phyloP scores from a whole-genome alignment of 192 early-diverging fungal genomes.

The Ramicandelaber brevisporus region DNA sequence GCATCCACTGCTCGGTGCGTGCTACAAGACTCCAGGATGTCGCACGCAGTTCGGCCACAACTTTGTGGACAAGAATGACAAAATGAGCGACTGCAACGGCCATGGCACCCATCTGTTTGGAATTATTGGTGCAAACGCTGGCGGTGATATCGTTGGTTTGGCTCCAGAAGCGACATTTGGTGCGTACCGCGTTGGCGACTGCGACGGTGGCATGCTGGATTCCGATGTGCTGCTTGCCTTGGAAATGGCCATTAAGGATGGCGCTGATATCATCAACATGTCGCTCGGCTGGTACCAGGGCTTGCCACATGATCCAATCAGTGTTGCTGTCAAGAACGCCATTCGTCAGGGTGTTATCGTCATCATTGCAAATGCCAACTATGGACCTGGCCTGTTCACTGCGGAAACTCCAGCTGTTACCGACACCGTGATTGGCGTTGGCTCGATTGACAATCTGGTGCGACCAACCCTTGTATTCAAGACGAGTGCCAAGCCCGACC shows the following conservation, averaged over 20 bases:
- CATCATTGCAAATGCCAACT: constrained; percentile 50
- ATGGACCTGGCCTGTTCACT: constrained; percentile 31
- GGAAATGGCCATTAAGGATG: constrained; percentile 16
- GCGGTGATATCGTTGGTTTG: constrained; percentile 24
- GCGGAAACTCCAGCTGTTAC: constrained; percentile 19
- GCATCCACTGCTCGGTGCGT: constrained; percentile 34
- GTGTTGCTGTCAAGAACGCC: constrained; percentile 16
- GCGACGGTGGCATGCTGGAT: constrained; percentile 16
- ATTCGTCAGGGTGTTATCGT: constrained; percentile 23
- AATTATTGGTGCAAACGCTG: constrained; percentile 21
- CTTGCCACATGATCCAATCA: constrained; percentile 22
- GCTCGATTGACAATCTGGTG: constrained; percentile 25
- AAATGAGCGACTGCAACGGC: too few relatives aligned
- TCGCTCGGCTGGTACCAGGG: constrained; percentile 30
- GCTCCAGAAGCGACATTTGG: constrained; percentile 37
- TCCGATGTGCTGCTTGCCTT: constrained; percentile 29
- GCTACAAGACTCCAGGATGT: constrained; percentile 27
- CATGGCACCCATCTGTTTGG: constrained; percentile 48
- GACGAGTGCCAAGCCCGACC: too few relatives aligned
- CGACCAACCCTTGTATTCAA: too few relatives aligned
- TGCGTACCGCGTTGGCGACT: constrained; percentile 34
- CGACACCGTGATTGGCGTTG: constrained; percentile 27
- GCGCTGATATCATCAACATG: constrained; percentile 30
- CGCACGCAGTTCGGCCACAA: constrained; percentile 31
- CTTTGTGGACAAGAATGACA: constrained; percentile 26